phyloP scores from a whole-genome alignment of 495 filamentous ascomycete genomes.

The Elaphomyces granulatus region DNA sequence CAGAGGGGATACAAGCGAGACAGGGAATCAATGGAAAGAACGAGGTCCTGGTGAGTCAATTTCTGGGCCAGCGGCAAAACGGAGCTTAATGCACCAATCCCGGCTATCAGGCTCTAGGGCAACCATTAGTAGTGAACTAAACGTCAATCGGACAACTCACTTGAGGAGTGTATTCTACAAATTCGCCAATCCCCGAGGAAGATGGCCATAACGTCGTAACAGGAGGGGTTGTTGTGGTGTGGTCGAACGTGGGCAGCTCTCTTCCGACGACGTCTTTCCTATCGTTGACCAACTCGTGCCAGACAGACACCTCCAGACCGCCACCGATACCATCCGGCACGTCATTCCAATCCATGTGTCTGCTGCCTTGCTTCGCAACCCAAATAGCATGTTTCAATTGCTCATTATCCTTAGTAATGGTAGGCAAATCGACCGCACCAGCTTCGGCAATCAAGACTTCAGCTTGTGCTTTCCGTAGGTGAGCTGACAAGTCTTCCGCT shows the following conservation, averaged over 20 bases:
- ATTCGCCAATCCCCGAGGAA: constrained; percentile 39
- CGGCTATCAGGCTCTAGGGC: constrained; percentile 58
- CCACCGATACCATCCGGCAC: constrained; percentile 59
- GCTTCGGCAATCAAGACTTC: constrained; percentile 76
- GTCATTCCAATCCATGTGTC: constrained; percentile 84
- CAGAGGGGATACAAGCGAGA: constrained; percentile 64
- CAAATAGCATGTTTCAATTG: constrained; percentile 70
- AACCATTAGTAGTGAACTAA: constrained; percentile 4
- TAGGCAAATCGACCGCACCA: constrained; percentile 71
- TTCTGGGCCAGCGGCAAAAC: constrained; percentile 60
- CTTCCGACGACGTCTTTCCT: constrained; percentile 28
- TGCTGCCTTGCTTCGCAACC: constrained; percentile 84
- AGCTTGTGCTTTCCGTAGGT: constrained; percentile 53
- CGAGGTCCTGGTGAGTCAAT: constrained; percentile 57
- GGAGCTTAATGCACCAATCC: constrained; percentile 59
- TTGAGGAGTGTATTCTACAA: constrained; percentile 60
- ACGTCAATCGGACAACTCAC: constrained; percentile 17
- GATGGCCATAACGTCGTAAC: constrained; percentile 46
- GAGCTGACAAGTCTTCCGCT: constrained; percentile 45
- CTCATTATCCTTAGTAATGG: constrained; percentile 49
- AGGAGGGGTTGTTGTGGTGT: constrained; percentile 37
- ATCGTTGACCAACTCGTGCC: constrained; percentile 72
- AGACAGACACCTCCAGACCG: constrained; percentile 62
- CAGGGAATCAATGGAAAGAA: constrained; percentile 78
- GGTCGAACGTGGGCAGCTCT: constrained; percentile 37